These are phyloP conservation scores for Mycosphaerelloides madeirae DNA, from an alignment of 2,329 filamentous ascomycete genomes.

Conservation along the genomic window DNA sequence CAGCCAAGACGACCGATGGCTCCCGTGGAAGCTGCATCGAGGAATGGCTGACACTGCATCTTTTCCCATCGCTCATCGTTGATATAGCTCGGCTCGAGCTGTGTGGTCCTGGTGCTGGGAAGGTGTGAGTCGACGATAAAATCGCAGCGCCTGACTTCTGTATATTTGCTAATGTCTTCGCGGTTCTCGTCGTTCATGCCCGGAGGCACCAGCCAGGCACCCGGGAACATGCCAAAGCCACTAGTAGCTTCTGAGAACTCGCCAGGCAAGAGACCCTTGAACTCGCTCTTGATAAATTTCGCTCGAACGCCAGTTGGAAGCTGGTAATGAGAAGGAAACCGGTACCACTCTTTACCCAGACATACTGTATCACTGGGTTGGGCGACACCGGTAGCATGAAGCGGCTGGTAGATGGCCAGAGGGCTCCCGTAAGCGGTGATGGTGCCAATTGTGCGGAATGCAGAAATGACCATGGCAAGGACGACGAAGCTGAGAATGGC, in stretches of 20 bases:
- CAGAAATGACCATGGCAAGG: slow-evolving; percentile 52
- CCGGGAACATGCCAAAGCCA: slow-evolving; percentile 67
- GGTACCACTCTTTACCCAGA: slow-evolving; percentile 96
- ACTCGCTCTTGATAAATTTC: slow-evolving; percentile 88
- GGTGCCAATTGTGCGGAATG: slow-evolving; percentile 70
- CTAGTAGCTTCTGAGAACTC: slow-evolving; percentile 71
- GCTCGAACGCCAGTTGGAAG: slow-evolving; percentile 76
- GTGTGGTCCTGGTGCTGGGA: slow-evolving; percentile 54
- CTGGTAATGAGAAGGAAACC: slow-evolving; percentile 90
- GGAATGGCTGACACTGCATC: slow-evolving; percentile 69
- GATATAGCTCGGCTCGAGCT: slow-evolving; percentile 75
- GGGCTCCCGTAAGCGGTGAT: slow-evolving; percentile 82
- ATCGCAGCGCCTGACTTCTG: slow-evolving; percentile 66
- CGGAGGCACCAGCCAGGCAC: slow-evolving; percentile 74
- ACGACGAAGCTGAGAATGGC: slow-evolving; percentile 55
- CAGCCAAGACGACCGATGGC: slow-evolving; percentile 73
- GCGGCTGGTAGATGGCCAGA: slow-evolving; percentile 61
- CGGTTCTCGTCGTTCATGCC: slow-evolving; percentile 91
- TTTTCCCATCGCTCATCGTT: slow-evolving; percentile 73
- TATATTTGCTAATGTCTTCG: slow-evolving; percentile 84
- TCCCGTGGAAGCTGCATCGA: slow-evolving; percentile 72
- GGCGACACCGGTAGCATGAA: slow-evolving; percentile 56
- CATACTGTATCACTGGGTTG: slow-evolving; percentile 68
- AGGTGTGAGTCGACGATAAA: slow-evolving; percentile 88
- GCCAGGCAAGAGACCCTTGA: slow-evolving; percentile 80